These are phyloP conservation scores for Solanum lycopersicoides DNA, from an alignment of 257 asterid genomes.

Conservation along the genomic window DNA sequence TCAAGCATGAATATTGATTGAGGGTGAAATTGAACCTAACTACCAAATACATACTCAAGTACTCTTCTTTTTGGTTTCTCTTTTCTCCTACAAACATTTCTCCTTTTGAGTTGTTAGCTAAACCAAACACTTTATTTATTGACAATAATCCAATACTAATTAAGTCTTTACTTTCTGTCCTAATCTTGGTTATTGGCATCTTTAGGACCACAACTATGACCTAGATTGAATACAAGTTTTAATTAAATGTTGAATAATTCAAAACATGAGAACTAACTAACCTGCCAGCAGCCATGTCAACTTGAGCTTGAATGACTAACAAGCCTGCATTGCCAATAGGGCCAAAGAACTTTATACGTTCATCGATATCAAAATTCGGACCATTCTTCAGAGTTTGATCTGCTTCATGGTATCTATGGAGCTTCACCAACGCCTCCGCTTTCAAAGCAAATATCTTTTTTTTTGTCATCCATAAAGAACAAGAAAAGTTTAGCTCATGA, in stretches of 20 bases:
- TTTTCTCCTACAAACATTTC: neutral
- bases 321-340: slow-evolving; percentile 47
- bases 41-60: neutral
- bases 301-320: slow-evolving; percentile 51
- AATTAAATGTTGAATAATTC: neutral
- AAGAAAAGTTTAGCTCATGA: neutral
- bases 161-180: neutral
- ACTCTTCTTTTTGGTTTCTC: slow-evolving; percentile 4
- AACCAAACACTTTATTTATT: neutral
- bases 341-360: slow-evolving; percentile 56
- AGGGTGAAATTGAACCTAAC: neutral
- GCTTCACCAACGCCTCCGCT: slow-evolving; percentile 68
- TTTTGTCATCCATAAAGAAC: neutral
- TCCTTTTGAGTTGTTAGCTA: slow-evolving; percentile 11
- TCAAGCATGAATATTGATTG: neutral
- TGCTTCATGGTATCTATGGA: slow-evolving; percentile 63
- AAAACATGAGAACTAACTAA: slow-evolving; percentile 18
- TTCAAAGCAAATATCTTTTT: slow-evolving; percentile 66
- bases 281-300: slow-evolving; percentile 68
- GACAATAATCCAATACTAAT: neutral
- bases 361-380: slow-evolving; percentile 53
- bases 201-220: neutral
- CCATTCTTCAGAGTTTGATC: slow-evolving; percentile 44
- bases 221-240: neutral
- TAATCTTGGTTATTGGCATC: neutral